These are phyloP conservation scores for Cydonia oblonga DNA, from an alignment of 331 rosid genomes.

Conservation along the genomic window DNA sequence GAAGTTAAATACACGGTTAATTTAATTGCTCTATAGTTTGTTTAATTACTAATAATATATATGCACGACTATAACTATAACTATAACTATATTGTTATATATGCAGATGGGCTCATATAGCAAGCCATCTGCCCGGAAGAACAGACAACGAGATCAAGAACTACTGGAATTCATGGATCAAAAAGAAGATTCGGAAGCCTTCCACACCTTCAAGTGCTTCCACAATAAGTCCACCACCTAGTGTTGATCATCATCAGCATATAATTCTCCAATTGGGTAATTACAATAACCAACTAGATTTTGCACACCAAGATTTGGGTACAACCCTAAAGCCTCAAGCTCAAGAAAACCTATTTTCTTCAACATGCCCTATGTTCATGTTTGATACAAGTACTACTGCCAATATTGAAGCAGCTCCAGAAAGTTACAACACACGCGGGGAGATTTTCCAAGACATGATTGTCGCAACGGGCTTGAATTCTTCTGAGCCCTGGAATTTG, in stretches of 20 bases:
- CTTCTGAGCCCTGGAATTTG: conserved; percentile 45
- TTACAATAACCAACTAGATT: conserved; percentile 35
- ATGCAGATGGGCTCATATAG: conserved; percentile 89
- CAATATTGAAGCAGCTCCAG: conserved; percentile 17
- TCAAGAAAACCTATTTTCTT: conserved; percentile 6
- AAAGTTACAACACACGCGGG: conserved; percentile 16
- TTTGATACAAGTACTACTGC: conserved; percentile 46
- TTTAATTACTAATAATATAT: too few relatives aligned
- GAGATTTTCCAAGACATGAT: conserved; percentile 42
- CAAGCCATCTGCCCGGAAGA: conserved; percentile 88
- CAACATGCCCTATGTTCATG: conserved; percentile 77
- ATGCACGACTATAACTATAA: not conserved
- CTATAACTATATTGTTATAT: too few relatives aligned
- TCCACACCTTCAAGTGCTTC: conserved; percentile 18
- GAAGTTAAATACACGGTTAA: too few relatives aligned
- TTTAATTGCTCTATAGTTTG: not conserved
- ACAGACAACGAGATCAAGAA: conserved; percentile 85
- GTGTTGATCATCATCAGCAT: conserved; percentile 11
- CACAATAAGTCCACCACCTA: not conserved
- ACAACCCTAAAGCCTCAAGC: not conserved
- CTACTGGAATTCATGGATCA: conserved; percentile 90
- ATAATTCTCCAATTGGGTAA: conserved; percentile 28
- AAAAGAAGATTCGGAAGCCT: conserved; percentile 66
- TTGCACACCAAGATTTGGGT: conserved; percentile 18
- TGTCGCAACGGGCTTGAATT: conserved; percentile 9